These are phyloP conservation scores for Aspergillus phoenicis DNA, from an alignment of 2,329 filamentous ascomycete genomes.

Conservation along the genomic window DNA sequence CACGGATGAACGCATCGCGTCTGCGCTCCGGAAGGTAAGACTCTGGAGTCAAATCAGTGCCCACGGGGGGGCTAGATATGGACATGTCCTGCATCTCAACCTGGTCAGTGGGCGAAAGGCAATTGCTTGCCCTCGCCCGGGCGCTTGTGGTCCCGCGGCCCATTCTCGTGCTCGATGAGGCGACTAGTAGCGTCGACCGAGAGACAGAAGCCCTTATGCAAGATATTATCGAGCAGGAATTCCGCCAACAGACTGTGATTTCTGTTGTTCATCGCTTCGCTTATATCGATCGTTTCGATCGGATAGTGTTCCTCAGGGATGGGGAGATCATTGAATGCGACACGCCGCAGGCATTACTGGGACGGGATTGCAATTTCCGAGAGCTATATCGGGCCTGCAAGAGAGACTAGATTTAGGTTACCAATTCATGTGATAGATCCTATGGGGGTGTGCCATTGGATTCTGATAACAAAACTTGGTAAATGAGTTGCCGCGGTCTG, in stretches of 20 bases:
- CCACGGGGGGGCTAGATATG: constrained; percentile 28
- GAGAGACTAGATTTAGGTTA: not conserved
- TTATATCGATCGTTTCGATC: constrained; percentile 31
- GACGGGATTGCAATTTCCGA: not conserved
- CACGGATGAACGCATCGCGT: not conserved
- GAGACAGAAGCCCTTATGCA: constrained; percentile 28
- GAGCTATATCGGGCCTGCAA: not conserved
- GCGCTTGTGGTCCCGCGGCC: constrained; percentile 51
- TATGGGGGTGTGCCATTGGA: not conserved
- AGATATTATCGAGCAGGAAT: constrained; percentile 30
- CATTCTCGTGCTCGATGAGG: constrained; percentile 22
- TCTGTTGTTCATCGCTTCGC: constrained; percentile 32
- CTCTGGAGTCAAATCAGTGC: constrained; percentile 26
- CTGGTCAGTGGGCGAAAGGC: constrained; percentile 71
- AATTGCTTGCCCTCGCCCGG: constrained; percentile 71
- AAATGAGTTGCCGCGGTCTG: too few species aligned
- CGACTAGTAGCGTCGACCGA: constrained; percentile 21
- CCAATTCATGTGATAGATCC: not conserved
- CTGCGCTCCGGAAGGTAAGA: constrained; percentile 23
- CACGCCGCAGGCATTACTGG: constrained; percentile 6
- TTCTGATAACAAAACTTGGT: too few species aligned
- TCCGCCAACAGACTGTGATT: constrained; percentile 31
- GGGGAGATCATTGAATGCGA: constrained; percentile 25
- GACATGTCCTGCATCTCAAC: constrained; percentile 41
- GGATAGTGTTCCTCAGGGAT: constrained; percentile 28